Conservation (phyloP, 2,329 filamentous ascomycete genomes). For the Monosporascus sp. region DNA sequence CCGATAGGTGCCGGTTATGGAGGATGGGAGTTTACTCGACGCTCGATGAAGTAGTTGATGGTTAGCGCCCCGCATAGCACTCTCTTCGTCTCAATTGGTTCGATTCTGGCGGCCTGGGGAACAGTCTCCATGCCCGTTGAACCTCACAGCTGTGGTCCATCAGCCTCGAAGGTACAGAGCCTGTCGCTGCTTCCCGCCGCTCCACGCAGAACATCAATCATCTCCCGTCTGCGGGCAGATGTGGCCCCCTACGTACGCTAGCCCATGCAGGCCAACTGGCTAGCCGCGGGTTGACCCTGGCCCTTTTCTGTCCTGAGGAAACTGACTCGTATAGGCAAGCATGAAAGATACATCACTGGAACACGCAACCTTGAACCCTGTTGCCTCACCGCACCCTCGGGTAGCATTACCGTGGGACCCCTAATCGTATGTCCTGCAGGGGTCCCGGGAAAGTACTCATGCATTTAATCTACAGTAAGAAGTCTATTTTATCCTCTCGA, state of each 20-base stretch:
- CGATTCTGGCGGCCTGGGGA: slow-evolving; percentile 7
- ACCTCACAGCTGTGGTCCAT: slow-evolving; percentile 2
- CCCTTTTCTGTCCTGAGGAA: slow-evolving; percentile 15
- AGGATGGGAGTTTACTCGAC: background rate
- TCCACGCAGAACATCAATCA: slow-evolving; percentile 21
- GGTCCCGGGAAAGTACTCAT: slow-evolving; percentile 8
- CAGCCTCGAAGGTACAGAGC: slow-evolving; percentile 20
- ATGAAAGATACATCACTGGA: slow-evolving; percentile 28
- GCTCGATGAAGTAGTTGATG: slow-evolving; percentile 1
- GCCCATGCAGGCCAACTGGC: slow-evolving; percentile 25
- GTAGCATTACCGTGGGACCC: slow-evolving; percentile 9
- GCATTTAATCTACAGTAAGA: slow-evolving; percentile 11
- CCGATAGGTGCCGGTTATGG: slow-evolving; percentile 10
- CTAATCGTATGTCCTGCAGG: slow-evolving; percentile 15
- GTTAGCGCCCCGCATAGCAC: slow-evolving; percentile 8
- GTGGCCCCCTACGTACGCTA: slow-evolving; percentile 17
- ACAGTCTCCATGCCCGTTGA: too few relatives aligned
- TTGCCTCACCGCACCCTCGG: slow-evolving; percentile 21
- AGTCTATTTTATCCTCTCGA: slow-evolving; percentile 2
- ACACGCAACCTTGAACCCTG: slow-evolving; percentile 19
- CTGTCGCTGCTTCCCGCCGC: slow-evolving; percentile 18
- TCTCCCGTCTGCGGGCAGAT: slow-evolving; percentile 25
- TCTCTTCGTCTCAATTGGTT: slow-evolving; percentile 17
- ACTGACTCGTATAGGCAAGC: slow-evolving; percentile 21
- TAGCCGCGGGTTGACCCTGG: slow-evolving; percentile 26